Percentiles rank a stretch among this genome's conserved stretches.
phyloP scores from a whole-genome alignment of 2,329 filamentous ascomycete species.

The Fusarium oligoseptatum region DNA sequence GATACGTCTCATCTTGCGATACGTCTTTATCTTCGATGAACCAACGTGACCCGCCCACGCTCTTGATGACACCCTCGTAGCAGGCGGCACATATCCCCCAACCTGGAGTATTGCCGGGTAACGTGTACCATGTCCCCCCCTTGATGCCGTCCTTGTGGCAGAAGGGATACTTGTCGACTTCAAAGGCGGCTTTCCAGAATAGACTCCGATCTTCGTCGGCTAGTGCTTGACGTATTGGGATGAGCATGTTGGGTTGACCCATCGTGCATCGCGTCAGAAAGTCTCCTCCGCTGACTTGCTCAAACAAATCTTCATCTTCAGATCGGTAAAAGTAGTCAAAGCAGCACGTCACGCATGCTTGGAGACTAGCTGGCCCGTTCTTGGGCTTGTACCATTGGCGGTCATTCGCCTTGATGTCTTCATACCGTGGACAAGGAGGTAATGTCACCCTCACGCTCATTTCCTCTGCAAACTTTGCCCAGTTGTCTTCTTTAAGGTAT shows the following conservation, averaged over 20 bases:
- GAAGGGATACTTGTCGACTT: slow-evolving; percentile 45
- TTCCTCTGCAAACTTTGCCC: slow-evolving; percentile 51
- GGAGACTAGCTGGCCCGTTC: slow-evolving; percentile 39
- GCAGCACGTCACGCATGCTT: slow-evolving; percentile 55
- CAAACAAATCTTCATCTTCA: slow-evolving; percentile 44
- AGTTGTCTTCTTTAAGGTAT: slow-evolving; percentile 45
- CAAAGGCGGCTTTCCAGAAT: slow-evolving; percentile 52
- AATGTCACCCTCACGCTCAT: slow-evolving; percentile 46
- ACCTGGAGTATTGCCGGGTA: slow-evolving; percentile 47
- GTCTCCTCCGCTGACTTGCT: slow-evolving; percentile 39
- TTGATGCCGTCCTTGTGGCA: slow-evolving; percentile 50
- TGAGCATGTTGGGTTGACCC: slow-evolving; percentile 48
- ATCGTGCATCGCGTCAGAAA: slow-evolving; percentile 46
- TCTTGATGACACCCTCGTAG: slow-evolving; percentile 49
- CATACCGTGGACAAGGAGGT: slow-evolving; percentile 45
- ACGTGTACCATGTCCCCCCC: slow-evolving; percentile 51
- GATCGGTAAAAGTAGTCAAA: slow-evolving; percentile 52
- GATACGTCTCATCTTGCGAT: slow-evolving; percentile 28
- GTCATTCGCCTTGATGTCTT: slow-evolving; percentile 35
- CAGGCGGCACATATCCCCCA: slow-evolving; percentile 56
- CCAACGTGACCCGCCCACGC: slow-evolving; percentile 47
- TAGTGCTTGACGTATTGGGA: slow-evolving; percentile 49
- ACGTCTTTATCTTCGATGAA: slow-evolving; percentile 45
- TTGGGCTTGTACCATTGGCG: slow-evolving; percentile 52
- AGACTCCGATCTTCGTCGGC: slow-evolving; percentile 47